phyloP scores from a whole-genome alignment of 2,329 filamentous ascomycete species.

The Aspergillus melleus region DNA sequence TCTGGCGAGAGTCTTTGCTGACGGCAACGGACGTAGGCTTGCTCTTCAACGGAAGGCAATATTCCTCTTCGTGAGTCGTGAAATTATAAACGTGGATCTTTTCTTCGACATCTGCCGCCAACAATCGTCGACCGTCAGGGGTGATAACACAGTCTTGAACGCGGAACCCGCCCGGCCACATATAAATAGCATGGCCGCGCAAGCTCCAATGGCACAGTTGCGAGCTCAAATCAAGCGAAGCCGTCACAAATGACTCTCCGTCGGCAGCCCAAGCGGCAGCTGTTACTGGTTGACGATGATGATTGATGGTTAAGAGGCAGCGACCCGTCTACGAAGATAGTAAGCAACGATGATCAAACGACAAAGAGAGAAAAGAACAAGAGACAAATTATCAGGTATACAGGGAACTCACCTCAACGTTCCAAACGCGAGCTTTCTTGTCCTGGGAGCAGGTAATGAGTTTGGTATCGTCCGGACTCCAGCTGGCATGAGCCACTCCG shows the following conservation, averaged over 20 bases:
- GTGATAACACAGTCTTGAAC: constrained; percentile 86
- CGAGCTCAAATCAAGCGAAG: constrained; percentile 67
- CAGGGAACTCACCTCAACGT: constrained; percentile 57
- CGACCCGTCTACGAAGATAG: constrained; percentile 56
- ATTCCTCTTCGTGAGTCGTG: constrained; percentile 70
- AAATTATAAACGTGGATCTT: constrained; percentile 82
- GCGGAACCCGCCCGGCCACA: constrained; percentile 70
- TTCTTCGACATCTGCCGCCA: constrained; percentile 70
- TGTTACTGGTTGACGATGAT: constrained; percentile 81
- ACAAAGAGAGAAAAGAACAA: not conserved
- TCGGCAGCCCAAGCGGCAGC: constrained; percentile 87
- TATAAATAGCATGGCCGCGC: constrained; percentile 60
- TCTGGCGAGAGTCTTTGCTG: constrained; percentile 73
- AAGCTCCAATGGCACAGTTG: constrained; percentile 72
- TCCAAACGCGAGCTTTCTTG: constrained; percentile 72
- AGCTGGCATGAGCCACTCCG: constrained; percentile 77
- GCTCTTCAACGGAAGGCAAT: constrained; percentile 67
- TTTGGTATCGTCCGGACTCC: constrained; percentile 88
- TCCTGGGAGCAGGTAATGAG: constrained; percentile 82
- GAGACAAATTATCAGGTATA: not conserved
- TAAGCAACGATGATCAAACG: constrained; percentile 7
- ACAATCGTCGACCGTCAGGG: constrained; percentile 73
- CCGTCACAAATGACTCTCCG: constrained; percentile 74
- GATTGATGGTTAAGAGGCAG: constrained; percentile 63
- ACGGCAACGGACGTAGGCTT: constrained; percentile 78